phyloP scores from a whole-genome alignment of 2,329 filamentous ascomycete genomes.

The Plectosphaerella sp. region DNA sequence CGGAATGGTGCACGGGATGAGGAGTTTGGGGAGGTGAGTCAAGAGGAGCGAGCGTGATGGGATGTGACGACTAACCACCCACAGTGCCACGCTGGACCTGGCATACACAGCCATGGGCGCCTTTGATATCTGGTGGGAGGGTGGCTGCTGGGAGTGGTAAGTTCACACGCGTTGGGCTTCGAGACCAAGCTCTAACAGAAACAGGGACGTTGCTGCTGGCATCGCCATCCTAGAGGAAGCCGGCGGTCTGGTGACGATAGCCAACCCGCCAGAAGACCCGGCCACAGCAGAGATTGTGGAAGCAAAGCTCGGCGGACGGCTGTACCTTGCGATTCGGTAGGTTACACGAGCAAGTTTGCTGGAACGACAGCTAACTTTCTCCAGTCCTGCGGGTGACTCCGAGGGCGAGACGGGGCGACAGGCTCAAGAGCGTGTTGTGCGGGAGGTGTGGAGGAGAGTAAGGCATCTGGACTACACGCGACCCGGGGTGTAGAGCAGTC shows the following conservation, averaged over 20 bases:
- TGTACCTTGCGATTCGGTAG: constrained; percentile 67
- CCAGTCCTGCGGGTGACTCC: constrained; percentile 59
- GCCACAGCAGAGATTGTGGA: constrained; percentile 53
- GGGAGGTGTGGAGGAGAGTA: constrained; percentile 70
- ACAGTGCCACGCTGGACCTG: constrained; percentile 66
- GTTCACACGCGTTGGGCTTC: constrained; percentile 13
- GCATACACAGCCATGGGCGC: constrained; percentile 72
- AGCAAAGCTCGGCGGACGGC: constrained; percentile 58
- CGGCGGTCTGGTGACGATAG: constrained; percentile 68
- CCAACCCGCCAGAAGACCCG: constrained; percentile 61
- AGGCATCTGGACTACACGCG: constrained; percentile 61
- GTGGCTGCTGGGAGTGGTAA: constrained; percentile 75
- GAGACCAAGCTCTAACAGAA: neutral
- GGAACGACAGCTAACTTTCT: constrained; percentile 1
- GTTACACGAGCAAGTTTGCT: constrained; percentile 8
- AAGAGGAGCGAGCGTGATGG: neutral
- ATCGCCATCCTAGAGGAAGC: constrained; percentile 70
- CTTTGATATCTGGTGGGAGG: constrained; percentile 81
- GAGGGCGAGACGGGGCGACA: constrained; percentile 58
- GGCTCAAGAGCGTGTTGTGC: constrained; percentile 64
- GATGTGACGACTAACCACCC: neutral
- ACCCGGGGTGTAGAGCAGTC: constrained; percentile 47
- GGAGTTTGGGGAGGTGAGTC: constrained; percentile 57
- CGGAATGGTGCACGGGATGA: constrained; percentile 74
- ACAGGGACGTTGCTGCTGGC: constrained; percentile 69